A percentile compares a stretch with the other conserved stretches of the same genome.
Conservation (phyloP, 164 flowering plant genomes). For the Saururus chinensis region DNA sequence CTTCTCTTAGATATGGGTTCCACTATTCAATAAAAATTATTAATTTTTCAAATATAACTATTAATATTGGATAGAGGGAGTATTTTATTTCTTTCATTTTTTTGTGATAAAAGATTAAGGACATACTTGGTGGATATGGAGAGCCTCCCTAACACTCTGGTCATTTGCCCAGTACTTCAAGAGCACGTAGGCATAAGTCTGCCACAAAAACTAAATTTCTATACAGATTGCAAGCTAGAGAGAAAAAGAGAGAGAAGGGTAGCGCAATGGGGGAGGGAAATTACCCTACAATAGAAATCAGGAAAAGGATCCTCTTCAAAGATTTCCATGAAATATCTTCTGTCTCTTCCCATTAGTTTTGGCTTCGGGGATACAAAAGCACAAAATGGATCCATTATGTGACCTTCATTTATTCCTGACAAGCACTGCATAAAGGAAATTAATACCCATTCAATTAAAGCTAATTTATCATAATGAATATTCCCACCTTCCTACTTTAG, state of each 20-base stretch:
- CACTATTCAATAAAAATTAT: too few species aligned
- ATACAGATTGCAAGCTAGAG: neutral
- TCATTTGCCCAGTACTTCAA: neutral
- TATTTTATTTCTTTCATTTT: too few species aligned
- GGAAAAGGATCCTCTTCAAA: neutral
- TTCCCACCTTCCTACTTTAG: too few species aligned
- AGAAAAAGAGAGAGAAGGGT: too few species aligned
- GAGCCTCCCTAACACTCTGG: neutral
- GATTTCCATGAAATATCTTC: constrained; percentile 7
- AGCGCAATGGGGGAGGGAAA: neutral
- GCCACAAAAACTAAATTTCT: neutral
- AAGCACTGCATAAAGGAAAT: neutral
- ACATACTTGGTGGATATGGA: neutral
- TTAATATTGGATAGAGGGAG: too few species aligned
- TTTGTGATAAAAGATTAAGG: neutral
- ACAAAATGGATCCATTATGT: constrained; percentile 25
- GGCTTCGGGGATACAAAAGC: constrained; percentile 6
- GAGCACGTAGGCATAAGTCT: neutral
- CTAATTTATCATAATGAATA: too few species aligned
- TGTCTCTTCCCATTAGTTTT: neutral
- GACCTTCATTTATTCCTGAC: neutral
- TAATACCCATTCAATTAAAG: too few species aligned
- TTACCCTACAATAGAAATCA: neutral
- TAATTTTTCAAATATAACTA: too few species aligned
- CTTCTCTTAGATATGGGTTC: too few species aligned